Evolutionary conservation across 1,139 yeast genomes (phyloP).

Genomic region (Zygosaccharomyces sapae): DNA sequence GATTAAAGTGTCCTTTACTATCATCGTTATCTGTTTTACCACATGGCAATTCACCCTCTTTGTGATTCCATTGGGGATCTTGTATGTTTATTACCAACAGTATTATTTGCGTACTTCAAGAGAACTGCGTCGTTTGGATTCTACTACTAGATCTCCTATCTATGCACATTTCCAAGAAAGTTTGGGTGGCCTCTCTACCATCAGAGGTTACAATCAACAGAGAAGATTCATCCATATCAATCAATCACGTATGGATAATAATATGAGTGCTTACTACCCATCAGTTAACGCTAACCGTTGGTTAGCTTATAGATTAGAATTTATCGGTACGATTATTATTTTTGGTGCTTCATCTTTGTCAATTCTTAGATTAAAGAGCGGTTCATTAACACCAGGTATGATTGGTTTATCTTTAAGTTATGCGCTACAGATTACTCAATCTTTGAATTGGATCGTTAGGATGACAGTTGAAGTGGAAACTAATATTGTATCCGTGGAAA

Average conservation of each 20-base stretch:
- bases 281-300: constrained; percentile 90
- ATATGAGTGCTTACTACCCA: constrained; percentile 90
- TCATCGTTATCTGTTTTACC: constrained; percentile 75
- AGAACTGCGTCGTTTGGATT: constrained; percentile 90
- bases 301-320: constrained; percentile 91
- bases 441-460: constrained; percentile 94
- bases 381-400: constrained; percentile 76
- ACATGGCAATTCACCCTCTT: constrained; percentile 83
- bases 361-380: constrained; percentile 61
- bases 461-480: constrained; percentile 98
- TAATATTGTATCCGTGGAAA: constrained; percentile 92
- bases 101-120: constrained; percentile 87
- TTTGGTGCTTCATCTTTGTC: constrained; percentile 81
- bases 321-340: constrained; percentile 82
- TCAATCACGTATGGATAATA: constrained; percentile 72
- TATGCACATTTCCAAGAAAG: constrained; percentile 97
- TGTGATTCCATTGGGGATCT: constrained; percentile 62
- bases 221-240: constrained; percentile 69
- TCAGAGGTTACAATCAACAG: constrained; percentile 81
- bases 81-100: constrained; percentile 82
- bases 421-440: constrained; percentile 86
- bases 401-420: constrained; percentile 92
- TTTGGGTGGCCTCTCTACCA: constrained; percentile 80
- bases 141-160: constrained; percentile 88
- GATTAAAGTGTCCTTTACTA: constrained; percentile 69